These are phyloP conservation scores for Usnea hakonensis DNA, from an alignment of 495 filamentous ascomycete species.

Conservation along the genomic window DNA sequence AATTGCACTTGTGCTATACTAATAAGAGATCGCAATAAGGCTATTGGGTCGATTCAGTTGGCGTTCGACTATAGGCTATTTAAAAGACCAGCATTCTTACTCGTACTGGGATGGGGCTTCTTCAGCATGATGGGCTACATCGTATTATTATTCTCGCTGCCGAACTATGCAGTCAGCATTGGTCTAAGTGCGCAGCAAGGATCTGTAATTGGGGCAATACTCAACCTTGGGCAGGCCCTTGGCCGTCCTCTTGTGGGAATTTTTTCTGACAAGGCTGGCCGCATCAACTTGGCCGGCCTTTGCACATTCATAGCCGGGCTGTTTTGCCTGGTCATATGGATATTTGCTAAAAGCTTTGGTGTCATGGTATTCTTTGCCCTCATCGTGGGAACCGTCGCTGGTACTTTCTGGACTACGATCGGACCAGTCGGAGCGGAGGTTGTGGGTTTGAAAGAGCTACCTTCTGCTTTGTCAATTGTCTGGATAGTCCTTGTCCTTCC, in stretches of 20 bases:
- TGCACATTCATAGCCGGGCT: slow-evolving; percentile 55
- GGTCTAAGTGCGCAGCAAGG: slow-evolving; percentile 57
- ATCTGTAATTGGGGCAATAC: slow-evolving; percentile 55
- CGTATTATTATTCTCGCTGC: slow-evolving; percentile 62
- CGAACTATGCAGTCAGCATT: slow-evolving; percentile 57
- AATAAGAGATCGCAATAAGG: slow-evolving; percentile 56
- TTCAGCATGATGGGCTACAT: slow-evolving; percentile 64
- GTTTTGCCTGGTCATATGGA: slow-evolving; percentile 61
- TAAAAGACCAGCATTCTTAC: slow-evolving; percentile 44
- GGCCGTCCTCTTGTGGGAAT: slow-evolving; percentile 63
- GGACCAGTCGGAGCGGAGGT: slow-evolving; percentile 72
- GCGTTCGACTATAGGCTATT: slow-evolving; percentile 53
- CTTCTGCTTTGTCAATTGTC: slow-evolving; percentile 63
- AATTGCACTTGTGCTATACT: slow-evolving; percentile 52
- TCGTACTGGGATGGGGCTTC: slow-evolving; percentile 56
- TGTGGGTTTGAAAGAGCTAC: slow-evolving; percentile 63
- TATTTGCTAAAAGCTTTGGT: slow-evolving; percentile 51
- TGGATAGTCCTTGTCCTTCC: slow-evolving; percentile 71
- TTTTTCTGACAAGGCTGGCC: slow-evolving; percentile 56
- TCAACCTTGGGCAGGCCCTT: slow-evolving; percentile 58
- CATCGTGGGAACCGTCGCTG: slow-evolving; percentile 55
- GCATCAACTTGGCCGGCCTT: slow-evolving; percentile 57
- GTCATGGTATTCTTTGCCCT: slow-evolving; percentile 60
- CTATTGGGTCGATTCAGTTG: slow-evolving; percentile 45
- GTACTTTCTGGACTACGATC: slow-evolving; percentile 62